phyloP scores from a whole-genome alignment of 2,329 filamentous ascomycete genomes.

The Nothophoma quercina region DNA sequence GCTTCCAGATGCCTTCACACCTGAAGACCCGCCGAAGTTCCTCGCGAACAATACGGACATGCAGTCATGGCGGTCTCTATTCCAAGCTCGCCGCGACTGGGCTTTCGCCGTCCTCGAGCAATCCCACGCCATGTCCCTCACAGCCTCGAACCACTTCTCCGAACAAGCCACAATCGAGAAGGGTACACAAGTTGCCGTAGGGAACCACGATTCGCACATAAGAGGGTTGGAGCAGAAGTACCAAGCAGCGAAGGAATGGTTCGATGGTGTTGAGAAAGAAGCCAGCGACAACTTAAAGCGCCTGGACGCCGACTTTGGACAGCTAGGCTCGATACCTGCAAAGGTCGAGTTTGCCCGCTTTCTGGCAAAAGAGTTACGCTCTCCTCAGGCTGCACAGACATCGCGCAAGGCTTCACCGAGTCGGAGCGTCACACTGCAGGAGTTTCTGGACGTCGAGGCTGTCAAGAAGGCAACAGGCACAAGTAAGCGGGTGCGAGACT shows the following conservation, averaged over 20 bases:
- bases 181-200: constrained; percentile 83
- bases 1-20: constrained; percentile 65
- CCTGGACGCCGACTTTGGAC: constrained; percentile 73
- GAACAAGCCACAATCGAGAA: constrained; percentile 80
- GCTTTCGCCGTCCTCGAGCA: constrained; percentile 73
- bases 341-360: constrained; percentile 69
- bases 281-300: constrained; percentile 69
- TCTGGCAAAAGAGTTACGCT: constrained; percentile 44
- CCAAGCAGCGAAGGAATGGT: constrained; percentile 74
- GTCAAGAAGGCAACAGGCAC: constrained; percentile 75
- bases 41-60: constrained; percentile 81
- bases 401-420: constrained; percentile 34
- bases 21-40: constrained; percentile 75
- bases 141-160: constrained; percentile 70
- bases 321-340: constrained; percentile 70
- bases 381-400: constrained; percentile 31
- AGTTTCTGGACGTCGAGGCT: constrained; percentile 76
- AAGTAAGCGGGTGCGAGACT: constrained; percentile 67
- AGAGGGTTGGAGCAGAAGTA: constrained; percentile 76
- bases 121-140: constrained; percentile 70
- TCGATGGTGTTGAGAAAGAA: constrained; percentile 70
- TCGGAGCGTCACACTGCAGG: constrained; percentile 39
- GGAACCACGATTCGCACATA: constrained; percentile 81
- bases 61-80: constrained; percentile 87
- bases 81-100: constrained; percentile 82